Evolutionary conservation across 2,329 filamentous ascomycete genomes (phyloP).

Genomic region (Talaromyces pinophilus): DNA sequence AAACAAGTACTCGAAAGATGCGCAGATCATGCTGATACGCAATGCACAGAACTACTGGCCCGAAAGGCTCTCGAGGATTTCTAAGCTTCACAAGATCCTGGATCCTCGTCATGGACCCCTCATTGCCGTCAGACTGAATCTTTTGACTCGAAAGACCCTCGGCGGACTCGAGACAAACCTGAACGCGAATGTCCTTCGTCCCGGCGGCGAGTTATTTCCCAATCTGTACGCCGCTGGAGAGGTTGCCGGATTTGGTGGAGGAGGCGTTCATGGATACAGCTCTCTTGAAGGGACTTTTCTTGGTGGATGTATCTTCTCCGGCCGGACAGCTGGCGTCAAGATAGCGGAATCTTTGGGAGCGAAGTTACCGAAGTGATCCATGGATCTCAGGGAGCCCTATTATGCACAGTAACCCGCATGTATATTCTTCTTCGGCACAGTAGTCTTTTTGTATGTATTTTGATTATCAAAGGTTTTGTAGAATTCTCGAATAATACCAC

Average conservation of each 20-base stretch:
- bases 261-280: slow-evolving; percentile 63
- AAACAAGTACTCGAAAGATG: slow-evolving; percentile 61
- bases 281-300: slow-evolving; percentile 64
- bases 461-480: neutral
- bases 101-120: slow-evolving; percentile 60
- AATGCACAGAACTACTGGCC: slow-evolving; percentile 60
- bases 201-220: slow-evolving; percentile 53
- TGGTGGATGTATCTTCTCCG: slow-evolving; percentile 65
- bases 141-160: slow-evolving; percentile 63
- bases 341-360: slow-evolving; percentile 35
- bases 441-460: neutral
- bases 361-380: neutral
- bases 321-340: slow-evolving; percentile 57
- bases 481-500: neutral
- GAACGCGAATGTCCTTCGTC: slow-evolving; percentile 56
- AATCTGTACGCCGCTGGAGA: slow-evolving; percentile 64
- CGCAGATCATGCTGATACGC: slow-evolving; percentile 62
- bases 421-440: neutral
- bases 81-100: slow-evolving; percentile 56
- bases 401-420: neutral
- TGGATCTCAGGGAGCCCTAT: neutral
- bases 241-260: slow-evolving; percentile 62
- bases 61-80: slow-evolving; percentile 54
- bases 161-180: slow-evolving; percentile 63
- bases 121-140: slow-evolving; percentile 62